Percentiles rank a stretch among this genome's conserved stretches.
phyloP scores from a whole-genome alignment of 164 flowering plant species.

The Tinospora cordifolia region DNA sequence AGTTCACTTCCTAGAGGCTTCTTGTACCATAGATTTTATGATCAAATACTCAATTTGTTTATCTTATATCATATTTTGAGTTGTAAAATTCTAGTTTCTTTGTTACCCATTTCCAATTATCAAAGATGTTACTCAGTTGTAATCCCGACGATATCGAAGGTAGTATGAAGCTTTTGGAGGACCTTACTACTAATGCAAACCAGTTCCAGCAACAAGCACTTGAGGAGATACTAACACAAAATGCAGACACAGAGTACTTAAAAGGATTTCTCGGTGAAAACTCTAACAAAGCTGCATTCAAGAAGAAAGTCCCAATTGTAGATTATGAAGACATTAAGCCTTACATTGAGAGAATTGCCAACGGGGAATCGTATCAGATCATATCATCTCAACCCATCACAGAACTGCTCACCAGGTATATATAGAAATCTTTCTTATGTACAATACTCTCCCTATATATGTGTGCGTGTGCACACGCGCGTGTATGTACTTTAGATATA shows the following conservation, averaged over 20 bases:
- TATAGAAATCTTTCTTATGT: not conserved
- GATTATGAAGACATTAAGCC: constrained; percentile 52
- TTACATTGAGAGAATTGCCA: constrained; percentile 49
- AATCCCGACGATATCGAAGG: constrained; percentile 44
- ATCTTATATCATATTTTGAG: not conserved
- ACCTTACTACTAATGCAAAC: constrained; percentile 38
- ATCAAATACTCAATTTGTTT: constrained; percentile 1
- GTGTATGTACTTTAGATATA: not conserved
- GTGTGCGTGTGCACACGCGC: too few species aligned
- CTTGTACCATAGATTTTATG: not conserved
- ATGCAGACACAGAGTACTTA: constrained; percentile 44
- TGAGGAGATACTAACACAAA: constrained; percentile 36
- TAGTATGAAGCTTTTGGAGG: constrained; percentile 38
- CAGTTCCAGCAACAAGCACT: constrained; percentile 37
- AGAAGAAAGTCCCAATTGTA: constrained; percentile 48
- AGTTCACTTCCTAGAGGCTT: not conserved
- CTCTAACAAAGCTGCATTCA: constrained; percentile 29
- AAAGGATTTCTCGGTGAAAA: constrained; percentile 28
- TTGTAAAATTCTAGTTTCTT: not conserved
- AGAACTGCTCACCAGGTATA: constrained; percentile 52
- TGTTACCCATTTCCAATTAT: not conserved
- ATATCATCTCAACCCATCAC: constrained; percentile 46
- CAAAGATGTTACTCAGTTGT: constrained; percentile 32
- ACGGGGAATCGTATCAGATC: constrained; percentile 49
- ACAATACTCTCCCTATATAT: too few species aligned